Conservation (phyloP, 345 rosid genomes). For the Aquilaria yunnanensis region DNA sequence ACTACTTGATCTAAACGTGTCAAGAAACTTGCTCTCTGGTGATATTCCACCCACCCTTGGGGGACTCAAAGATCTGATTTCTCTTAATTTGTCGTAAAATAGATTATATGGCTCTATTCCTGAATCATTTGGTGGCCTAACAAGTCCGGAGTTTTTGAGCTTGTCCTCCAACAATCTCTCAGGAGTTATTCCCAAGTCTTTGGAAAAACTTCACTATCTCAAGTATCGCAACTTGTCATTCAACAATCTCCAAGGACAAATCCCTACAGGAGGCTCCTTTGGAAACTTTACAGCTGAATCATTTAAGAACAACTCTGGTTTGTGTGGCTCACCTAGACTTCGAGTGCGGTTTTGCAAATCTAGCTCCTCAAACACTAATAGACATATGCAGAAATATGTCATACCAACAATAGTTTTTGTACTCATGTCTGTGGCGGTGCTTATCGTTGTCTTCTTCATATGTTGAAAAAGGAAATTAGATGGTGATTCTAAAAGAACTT, state of each 20-base stretch:
- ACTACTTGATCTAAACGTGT: slow-evolving; percentile 8
- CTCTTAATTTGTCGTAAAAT: slow-evolving; percentile 9
- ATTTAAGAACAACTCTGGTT: slow-evolving; percentile 7
- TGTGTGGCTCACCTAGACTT: slow-evolving; percentile 6
- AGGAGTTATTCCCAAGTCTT: slow-evolving; percentile 15
- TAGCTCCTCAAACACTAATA: neutral
- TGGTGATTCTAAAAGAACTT: neutral
- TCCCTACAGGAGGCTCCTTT: slow-evolving; percentile 15
- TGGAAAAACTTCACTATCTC: slow-evolving; percentile 3
- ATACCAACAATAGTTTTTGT: neutral
- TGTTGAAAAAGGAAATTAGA: neutral
- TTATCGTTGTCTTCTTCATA: neutral
- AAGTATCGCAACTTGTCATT: slow-evolving; percentile 8
- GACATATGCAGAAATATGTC: neutral
- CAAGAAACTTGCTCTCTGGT: slow-evolving; percentile 14
- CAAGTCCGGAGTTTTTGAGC: slow-evolving; percentile 13
- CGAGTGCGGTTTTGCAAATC: slow-evolving; percentile 13
- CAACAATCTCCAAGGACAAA: slow-evolving; percentile 16
- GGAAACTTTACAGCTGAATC: slow-evolving; percentile 11
- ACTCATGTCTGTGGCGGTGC: neutral
- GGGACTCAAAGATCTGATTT: neutral
- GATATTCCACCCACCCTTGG: slow-evolving; percentile 8
- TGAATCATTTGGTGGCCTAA: slow-evolving; percentile 9
- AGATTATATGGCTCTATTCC: slow-evolving; percentile 13
- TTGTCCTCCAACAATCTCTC: slow-evolving; percentile 9